Percentiles rank a stretch among this genome's conserved stretches.
Conservation (phyloP, 495 filamentous ascomycete genomes). For the Penicillium alfredii region DNA sequence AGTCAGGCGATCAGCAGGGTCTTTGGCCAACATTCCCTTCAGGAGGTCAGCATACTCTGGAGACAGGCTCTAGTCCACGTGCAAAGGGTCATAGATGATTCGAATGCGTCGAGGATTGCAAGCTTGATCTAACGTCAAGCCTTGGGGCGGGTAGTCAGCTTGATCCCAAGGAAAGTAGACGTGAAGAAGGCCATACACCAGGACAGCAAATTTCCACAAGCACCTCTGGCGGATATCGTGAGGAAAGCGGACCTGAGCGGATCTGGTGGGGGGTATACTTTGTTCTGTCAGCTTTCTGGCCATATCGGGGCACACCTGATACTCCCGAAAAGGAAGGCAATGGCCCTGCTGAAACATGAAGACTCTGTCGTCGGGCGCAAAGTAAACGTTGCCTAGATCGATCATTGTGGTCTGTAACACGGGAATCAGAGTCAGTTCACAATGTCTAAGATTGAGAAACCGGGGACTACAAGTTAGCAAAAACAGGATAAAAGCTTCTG, state of each 20-base stretch:
- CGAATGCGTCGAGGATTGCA: constrained; percentile 9
- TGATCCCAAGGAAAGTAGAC: constrained; percentile 25
- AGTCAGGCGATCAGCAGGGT: constrained; percentile 11
- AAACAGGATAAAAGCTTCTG: constrained; percentile 21
- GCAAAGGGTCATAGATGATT: constrained; percentile 13
- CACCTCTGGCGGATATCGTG: constrained; percentile 7
- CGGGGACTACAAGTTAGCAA: constrained; percentile 15
- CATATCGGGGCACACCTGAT: constrained; percentile 20
- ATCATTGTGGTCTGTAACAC: constrained; percentile 12
- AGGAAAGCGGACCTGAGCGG: neutral
- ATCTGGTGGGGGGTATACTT: constrained; percentile 1
- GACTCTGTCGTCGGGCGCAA: constrained; percentile 10
- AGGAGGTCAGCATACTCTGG: constrained; percentile 24
- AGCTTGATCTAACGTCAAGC: too few relatives aligned
- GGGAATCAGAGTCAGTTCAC: too few relatives aligned
- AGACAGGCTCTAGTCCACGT: constrained; percentile 15
- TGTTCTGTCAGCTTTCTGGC: constrained; percentile 3
- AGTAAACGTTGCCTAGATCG: constrained; percentile 15
- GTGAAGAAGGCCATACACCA: constrained; percentile 21
- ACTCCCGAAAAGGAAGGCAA: constrained; percentile 17
- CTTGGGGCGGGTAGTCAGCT: too few relatives aligned
- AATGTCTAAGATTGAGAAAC: constrained; percentile 23
- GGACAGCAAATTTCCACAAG: constrained; percentile 20
- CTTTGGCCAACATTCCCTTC: constrained; percentile 14
- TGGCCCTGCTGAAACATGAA: neutral